These are phyloP conservation scores for Russula dissimulans DNA, from an alignment of 768 basidiomycete genomes.

Conservation along the genomic window DNA sequence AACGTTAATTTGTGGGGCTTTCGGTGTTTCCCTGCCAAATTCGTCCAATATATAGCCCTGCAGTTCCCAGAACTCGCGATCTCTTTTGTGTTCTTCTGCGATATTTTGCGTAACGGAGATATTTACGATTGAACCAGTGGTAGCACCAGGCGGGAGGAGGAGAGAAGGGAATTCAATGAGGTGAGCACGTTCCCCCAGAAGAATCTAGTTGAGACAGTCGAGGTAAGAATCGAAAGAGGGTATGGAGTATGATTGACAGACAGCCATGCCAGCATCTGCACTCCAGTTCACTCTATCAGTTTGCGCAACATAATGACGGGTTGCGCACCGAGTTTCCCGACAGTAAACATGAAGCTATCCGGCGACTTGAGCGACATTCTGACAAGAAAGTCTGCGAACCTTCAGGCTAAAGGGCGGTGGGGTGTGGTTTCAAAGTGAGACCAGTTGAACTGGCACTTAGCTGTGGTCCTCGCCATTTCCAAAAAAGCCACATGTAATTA, in stretches of 20 bases:
- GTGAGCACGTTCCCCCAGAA: conserved; percentile 89
- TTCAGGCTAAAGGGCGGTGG: neutral
- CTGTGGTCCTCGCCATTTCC: no score
- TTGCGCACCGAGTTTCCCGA: conserved; percentile 82
- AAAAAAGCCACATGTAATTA: no score
- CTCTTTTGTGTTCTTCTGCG: conserved; percentile 72
- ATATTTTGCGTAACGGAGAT: conserved; percentile 90
- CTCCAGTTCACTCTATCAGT: conserved; percentile 13
- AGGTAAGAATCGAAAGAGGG: conserved; percentile 16
- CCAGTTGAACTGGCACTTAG: no score
- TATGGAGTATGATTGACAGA: conserved; percentile 29
- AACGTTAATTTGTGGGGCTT: conserved; percentile 67
- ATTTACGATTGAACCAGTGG: conserved; percentile 92
- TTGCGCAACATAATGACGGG: neutral
- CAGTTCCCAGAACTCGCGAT: conserved; percentile 74
- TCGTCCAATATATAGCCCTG: conserved; percentile 71
- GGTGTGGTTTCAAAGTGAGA: no score
- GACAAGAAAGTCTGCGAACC: neutral
- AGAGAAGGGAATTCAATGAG: conserved; percentile 97
- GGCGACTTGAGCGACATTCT: conserved; percentile 25
- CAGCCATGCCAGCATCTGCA: conserved; percentile 90
- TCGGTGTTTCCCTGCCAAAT: conserved; percentile 62
- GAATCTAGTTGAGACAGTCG: conserved; percentile 44
- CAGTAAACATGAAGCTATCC: conserved; percentile 84
- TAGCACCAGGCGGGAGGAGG: conserved; percentile 83